Percentiles rank a stretch among this genome's conserved stretches.
These are phyloP conservation scores for Ceratorhiza oryzae-sativae DNA, from an alignment of 1,284 basidiomycete species.

Conservation along the genomic window DNA sequence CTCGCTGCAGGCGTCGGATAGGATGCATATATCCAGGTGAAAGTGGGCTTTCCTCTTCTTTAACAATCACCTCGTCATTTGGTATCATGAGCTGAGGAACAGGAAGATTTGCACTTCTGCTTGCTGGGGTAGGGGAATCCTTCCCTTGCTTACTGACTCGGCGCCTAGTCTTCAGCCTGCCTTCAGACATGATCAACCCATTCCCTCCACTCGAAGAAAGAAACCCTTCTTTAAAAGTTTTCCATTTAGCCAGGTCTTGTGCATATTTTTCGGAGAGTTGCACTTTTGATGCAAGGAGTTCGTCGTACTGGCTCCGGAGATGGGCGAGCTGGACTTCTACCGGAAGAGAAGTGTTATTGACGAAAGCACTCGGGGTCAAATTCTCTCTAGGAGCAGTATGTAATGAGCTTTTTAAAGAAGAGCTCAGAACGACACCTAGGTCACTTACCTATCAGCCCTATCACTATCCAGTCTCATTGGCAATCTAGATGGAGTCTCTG, in stretches of 20 bases:
- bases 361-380: neutral
- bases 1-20: slow-evolving; percentile 3
- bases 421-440: neutral
- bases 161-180: slow-evolving; percentile 4
- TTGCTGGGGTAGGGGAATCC: slow-evolving; percentile 28
- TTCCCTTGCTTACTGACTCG: slow-evolving; percentile 2
- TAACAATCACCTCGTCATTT: neutral
- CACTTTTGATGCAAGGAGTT: slow-evolving; percentile 52
- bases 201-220: slow-evolving; percentile 4
- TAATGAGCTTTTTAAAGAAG: neutral
- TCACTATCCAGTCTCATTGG: neutral
- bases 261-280: slow-evolving; percentile 58
- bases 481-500: slow-evolving; percentile 15
- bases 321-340: slow-evolving; percentile 14
- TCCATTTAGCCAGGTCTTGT: slow-evolving; percentile 60
- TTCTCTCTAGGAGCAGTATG: neutral
- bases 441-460: neutral
- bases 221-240: slow-evolving; percentile 51
- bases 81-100: neutral
- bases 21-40: neutral
- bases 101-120: neutral
- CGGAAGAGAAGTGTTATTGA: slow-evolving; percentile 5
- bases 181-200: slow-evolving; percentile 5
- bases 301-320: slow-evolving; percentile 53
- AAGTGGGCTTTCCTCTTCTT: slow-evolving; percentile 5